Conservation (phyloP, 257 asterid species). For the Penstemon eatonii region DNA sequence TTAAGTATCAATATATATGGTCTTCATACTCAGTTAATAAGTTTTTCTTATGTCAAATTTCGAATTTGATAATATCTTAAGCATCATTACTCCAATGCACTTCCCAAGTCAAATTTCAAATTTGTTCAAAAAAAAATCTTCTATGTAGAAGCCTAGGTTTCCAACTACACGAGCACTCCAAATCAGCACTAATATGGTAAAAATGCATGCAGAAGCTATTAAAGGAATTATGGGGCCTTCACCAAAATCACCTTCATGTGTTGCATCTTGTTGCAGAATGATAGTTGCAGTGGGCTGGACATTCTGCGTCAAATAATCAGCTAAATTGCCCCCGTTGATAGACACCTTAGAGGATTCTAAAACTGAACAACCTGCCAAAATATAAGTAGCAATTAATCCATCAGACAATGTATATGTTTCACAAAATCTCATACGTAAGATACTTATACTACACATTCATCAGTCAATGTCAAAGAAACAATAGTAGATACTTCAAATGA, state of each 20-base stretch:
- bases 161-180: slow-evolving; percentile 8
- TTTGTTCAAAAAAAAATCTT: neutral
- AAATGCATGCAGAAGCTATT: neutral
- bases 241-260: slow-evolving; percentile 46
- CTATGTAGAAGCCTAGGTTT: slow-evolving; percentile 1
- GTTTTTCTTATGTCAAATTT: neutral
- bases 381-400: neutral
- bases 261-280: slow-evolving; percentile 31
- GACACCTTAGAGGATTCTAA: slow-evolving; percentile 29
- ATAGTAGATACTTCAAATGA: neutral
- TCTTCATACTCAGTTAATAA: neutral
- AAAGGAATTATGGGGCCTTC: neutral
- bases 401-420: neutral
- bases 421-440: too few relatives aligned
- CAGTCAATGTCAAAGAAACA: neutral
- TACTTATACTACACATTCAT: neutral
- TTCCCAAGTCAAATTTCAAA: neutral
- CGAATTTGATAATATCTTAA: neutral
- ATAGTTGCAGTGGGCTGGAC: slow-evolving; percentile 26
- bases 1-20: neutral
- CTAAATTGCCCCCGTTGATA: slow-evolving; percentile 22
- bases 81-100: neutral
- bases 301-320: slow-evolving; percentile 27
- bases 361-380: slow-evolving; percentile 34
- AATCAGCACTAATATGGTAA: neutral